phyloP scores from a whole-genome alignment of 2,329 filamentous ascomycete genomes.

The Pseudopithomyces maydicus region DNA sequence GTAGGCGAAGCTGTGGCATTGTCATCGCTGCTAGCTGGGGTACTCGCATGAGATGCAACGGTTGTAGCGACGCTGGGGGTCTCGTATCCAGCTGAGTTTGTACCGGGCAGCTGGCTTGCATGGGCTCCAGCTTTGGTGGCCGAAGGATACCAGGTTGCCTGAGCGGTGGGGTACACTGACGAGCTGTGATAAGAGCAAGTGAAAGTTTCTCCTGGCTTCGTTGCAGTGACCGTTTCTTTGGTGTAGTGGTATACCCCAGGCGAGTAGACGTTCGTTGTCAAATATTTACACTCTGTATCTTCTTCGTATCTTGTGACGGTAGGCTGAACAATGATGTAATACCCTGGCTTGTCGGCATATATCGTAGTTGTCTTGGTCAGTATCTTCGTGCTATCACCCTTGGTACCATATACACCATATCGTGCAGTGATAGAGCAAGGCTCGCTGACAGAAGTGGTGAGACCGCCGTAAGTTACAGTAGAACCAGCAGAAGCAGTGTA shows the following conservation, averaged over 20 bases:
- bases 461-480: constrained; percentile 34
- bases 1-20: constrained; percentile 5
- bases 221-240: constrained; percentile 39
- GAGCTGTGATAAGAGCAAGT: constrained; percentile 35
- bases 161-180: constrained; percentile 19
- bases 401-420: constrained; percentile 30
- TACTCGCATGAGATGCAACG: neutral
- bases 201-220: constrained; percentile 32
- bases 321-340: constrained; percentile 39
- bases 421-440: constrained; percentile 30
- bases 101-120: too few relatives aligned
- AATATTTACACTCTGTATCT: constrained; percentile 31
- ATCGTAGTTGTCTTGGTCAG: constrained; percentile 31
- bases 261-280: constrained; percentile 27
- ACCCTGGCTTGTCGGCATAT: constrained; percentile 26
- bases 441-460: constrained; percentile 24
- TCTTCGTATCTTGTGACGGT: constrained; percentile 36
- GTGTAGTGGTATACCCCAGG: constrained; percentile 35
- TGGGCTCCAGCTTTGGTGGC: neutral
- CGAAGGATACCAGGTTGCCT: constrained; percentile 1
- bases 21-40: neutral
- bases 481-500: constrained; percentile 26
- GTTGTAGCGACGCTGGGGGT: neutral
- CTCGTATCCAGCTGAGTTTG: neutral
- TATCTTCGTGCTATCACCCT: constrained; percentile 27